Conservation (phyloP, 495 filamentous ascomycete species). For the Neurospora discreta region DNA sequence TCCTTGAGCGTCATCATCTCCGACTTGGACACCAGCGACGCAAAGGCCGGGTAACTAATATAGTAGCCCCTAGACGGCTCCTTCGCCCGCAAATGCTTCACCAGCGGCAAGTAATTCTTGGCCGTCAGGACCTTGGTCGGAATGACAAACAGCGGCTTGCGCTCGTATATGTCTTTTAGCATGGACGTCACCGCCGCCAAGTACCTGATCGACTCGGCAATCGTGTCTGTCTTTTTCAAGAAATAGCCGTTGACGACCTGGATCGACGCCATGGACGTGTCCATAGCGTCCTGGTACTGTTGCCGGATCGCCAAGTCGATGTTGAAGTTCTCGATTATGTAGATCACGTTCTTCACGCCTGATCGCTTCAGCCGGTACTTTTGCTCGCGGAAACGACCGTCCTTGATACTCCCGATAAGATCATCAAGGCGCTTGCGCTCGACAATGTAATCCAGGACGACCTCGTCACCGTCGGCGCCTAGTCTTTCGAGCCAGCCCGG, state of each 20-base stretch:
- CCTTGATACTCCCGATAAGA: conserved; percentile 67
- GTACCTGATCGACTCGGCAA: conserved; percentile 76
- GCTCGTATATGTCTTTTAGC: conserved; percentile 54
- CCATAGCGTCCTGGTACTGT: conserved; percentile 54
- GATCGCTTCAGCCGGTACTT: conserved; percentile 68
- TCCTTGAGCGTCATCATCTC: conserved; percentile 63
- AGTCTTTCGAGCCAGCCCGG: conserved; percentile 39
- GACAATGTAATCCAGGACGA: conserved; percentile 71
- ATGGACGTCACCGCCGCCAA: conserved; percentile 63
- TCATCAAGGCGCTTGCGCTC: conserved; percentile 80
- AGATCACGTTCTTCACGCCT: conserved; percentile 65
- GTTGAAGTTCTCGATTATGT: conserved; percentile 65
- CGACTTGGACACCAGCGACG: conserved; percentile 61
- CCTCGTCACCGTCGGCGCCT: conserved; percentile 58
- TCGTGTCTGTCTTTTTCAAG: conserved; percentile 61
- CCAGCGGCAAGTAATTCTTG: conserved; percentile 55
- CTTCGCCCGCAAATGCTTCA: conserved; percentile 42
- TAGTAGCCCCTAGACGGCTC: conserved; percentile 43
- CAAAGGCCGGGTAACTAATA: conserved; percentile 63
- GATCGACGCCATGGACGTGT: conserved; percentile 65
- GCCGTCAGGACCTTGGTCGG: conserved; percentile 56
- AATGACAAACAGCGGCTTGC: conserved; percentile 42
- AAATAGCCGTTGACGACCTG: conserved; percentile 79
- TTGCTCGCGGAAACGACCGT: conserved; percentile 76
- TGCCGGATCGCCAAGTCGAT: conserved; percentile 36